Percentiles rank a stretch among this genome's conserved stretches.
phyloP scores from a whole-genome alignment of 768 basidiomycete genomes.

The Termitomyces sp. region DNA sequence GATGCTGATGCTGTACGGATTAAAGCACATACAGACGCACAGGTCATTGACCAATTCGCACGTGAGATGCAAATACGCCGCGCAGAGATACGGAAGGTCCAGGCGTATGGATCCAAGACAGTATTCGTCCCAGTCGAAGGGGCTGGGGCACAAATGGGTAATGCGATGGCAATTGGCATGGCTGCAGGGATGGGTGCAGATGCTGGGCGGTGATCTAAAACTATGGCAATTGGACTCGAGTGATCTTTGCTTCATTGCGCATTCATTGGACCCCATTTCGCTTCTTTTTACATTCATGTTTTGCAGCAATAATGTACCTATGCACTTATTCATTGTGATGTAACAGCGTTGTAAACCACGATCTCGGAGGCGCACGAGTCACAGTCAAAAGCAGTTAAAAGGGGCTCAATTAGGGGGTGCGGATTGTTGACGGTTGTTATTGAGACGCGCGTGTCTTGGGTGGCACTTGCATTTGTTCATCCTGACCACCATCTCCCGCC shows the following conservation, averaged over 20 bases:
- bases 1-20: conserved; percentile 65
- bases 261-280: background rate
- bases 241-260: background rate
- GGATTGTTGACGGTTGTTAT: conserved; percentile 20
- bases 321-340: background rate
- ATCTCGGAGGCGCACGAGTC: background rate
- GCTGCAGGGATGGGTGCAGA: conserved; percentile 58
- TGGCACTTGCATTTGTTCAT: conserved; percentile 23
- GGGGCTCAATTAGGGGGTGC: conserved; percentile 8
- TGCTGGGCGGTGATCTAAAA: conserved; percentile 13
- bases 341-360: too few species aligned
- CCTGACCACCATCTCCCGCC: conserved; percentile 20
- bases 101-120: conserved; percentile 64
- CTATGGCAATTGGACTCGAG: background rate
- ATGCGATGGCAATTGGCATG: conserved; percentile 64
- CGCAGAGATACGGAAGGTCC: conserved; percentile 56
- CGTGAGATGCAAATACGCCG: conserved; percentile 72
- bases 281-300: background rate
- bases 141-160: conserved; percentile 52
- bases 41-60: conserved; percentile 61
- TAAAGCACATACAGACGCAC: conserved; percentile 58
- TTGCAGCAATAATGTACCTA: background rate
- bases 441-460: conserved; percentile 37
- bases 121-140: conserved; percentile 68
- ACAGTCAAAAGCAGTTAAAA: background rate